Conservation (phyloP, 2,329 filamentous ascomycete genomes). For the Diaporthe vexans region DNA sequence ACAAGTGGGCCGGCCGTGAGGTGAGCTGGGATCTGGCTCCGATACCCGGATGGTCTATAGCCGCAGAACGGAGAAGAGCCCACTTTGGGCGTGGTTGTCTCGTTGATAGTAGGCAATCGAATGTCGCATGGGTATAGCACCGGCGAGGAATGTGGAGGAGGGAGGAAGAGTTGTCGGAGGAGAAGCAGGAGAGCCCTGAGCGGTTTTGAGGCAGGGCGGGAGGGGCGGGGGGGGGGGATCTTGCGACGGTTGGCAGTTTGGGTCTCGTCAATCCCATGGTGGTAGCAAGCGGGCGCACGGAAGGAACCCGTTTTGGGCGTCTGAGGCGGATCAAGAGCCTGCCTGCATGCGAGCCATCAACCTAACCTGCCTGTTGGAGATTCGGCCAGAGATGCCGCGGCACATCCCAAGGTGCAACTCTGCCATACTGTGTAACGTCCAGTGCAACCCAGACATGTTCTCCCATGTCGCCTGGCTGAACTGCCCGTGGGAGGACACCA, state of each 20-base stretch:
- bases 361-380: not conserved
- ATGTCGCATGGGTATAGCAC: not conserved
- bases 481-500: not conserved
- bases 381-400: conserved; percentile 33
- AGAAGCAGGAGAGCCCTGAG: not conserved
- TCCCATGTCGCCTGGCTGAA: not conserved
- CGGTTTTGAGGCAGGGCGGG: conserved; percentile 5
- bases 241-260: conserved; percentile 18
- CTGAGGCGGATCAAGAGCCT: not conserved
- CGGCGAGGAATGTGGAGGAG: not conserved
- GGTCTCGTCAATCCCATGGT: not conserved
- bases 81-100: conserved; percentile 26
- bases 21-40: conserved; percentile 37
- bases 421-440: no score
- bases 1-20: conserved; percentile 34
- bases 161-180: not conserved
- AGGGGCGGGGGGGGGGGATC: not conserved
- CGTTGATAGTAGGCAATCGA: not conserved
- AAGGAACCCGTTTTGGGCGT: not conserved
- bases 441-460: not conserved
- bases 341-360: no score
- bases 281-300: conserved; percentile 12
- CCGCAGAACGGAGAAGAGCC: conserved; percentile 34
- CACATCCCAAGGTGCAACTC: conserved; percentile 12
- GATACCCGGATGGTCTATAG: conserved; percentile 30